Conservation (phyloP, 2,329 filamentous ascomycete species). For the Periconia sp. region DNA sequence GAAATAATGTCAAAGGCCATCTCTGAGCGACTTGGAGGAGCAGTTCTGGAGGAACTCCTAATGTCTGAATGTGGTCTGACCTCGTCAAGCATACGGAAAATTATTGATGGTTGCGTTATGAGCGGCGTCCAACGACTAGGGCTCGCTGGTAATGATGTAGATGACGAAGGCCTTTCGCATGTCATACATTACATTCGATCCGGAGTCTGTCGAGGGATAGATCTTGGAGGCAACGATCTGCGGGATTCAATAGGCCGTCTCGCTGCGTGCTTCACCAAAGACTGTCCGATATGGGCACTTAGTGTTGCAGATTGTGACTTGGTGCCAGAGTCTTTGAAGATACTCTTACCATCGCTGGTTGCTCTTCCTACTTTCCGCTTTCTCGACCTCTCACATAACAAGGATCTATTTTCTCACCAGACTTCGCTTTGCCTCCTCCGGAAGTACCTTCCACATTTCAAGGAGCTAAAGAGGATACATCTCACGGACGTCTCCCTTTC, state of each 20-base stretch:
- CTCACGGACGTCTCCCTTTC: conserved; percentile 83
- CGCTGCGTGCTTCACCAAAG: conserved; percentile 58
- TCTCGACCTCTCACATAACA: conserved; percentile 91
- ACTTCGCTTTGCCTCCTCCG: conserved; percentile 76
- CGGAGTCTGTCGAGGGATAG: conserved; percentile 83
- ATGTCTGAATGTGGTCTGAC: conserved; percentile 79
- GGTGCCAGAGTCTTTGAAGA: conserved; percentile 72
- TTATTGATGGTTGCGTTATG: conserved; percentile 83
- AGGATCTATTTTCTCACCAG: conserved; percentile 76
- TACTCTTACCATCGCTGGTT: conserved; percentile 75
- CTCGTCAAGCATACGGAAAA: conserved; percentile 71
- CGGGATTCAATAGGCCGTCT: conserved; percentile 53
- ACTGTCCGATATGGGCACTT: conserved; percentile 74
- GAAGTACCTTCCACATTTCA: conserved; percentile 83
- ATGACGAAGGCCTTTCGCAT: conserved; percentile 74
- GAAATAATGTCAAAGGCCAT: conserved; percentile 76
- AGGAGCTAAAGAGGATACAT: conserved; percentile 81
- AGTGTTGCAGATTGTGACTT: conserved; percentile 88
- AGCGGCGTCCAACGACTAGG: conserved; percentile 81
- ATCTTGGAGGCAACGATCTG: conserved; percentile 84
- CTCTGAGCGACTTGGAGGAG: conserved; percentile 75
- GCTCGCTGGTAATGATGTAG: conserved; percentile 81
- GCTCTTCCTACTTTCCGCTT: conserved; percentile 79
- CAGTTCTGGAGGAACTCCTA: conserved; percentile 80
- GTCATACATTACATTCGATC: conserved; percentile 77